A percentile compares a stretch with the other conserved stretches of the same genome.
Evolutionary conservation across 169 alveolate genomes (phyloP).

Genomic region (Toxoplasma gondii): DNA sequence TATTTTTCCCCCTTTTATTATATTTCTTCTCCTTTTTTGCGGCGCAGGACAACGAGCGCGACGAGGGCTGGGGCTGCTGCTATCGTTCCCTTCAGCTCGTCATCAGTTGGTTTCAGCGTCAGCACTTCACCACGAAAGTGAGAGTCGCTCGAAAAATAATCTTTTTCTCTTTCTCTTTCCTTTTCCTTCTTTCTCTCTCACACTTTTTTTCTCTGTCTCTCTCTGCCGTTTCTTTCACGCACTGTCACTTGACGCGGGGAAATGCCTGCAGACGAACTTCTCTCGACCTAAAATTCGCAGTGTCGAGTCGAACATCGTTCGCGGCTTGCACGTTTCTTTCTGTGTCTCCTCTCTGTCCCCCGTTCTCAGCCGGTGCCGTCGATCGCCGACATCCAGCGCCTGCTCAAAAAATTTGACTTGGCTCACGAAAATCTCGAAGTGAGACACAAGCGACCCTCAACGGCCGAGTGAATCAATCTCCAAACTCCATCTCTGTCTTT

Average conservation of each 20-base stretch:
- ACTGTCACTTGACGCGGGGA: not conserved
- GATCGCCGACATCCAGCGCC: slow-evolving; percentile 9
- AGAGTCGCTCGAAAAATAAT: not conserved
- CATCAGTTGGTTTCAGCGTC: not conserved
- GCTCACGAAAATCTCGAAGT: slow-evolving; percentile 3
- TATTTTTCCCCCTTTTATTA: not conserved
- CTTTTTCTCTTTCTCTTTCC: not conserved
- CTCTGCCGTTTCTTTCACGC: not conserved
- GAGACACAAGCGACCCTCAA: not conserved
- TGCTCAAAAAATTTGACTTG: not conserved
- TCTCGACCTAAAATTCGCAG: too few relatives aligned
- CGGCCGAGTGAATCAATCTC: not conserved
- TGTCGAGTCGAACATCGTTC: too few relatives aligned
- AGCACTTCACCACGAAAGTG: not conserved
- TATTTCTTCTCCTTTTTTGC: not conserved
- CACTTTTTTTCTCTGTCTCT: not conserved
- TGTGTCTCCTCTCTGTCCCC: not conserved
- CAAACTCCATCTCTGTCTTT: not conserved
- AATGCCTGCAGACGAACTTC: too few relatives aligned
- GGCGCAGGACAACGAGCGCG: slow-evolving; percentile 9
- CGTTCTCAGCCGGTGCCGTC: not conserved
- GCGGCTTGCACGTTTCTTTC: not conserved
- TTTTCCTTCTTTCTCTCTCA: not conserved
- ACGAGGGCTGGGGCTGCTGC: slow-evolving; percentile 31
- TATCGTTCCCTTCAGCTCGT: slow-evolving; percentile 12